Percentiles rank a stretch among this genome's conserved stretches.
phyloP scores from a whole-genome alignment of 2,329 filamentous ascomycete species.

The Fonsecaea pedrosoi region DNA sequence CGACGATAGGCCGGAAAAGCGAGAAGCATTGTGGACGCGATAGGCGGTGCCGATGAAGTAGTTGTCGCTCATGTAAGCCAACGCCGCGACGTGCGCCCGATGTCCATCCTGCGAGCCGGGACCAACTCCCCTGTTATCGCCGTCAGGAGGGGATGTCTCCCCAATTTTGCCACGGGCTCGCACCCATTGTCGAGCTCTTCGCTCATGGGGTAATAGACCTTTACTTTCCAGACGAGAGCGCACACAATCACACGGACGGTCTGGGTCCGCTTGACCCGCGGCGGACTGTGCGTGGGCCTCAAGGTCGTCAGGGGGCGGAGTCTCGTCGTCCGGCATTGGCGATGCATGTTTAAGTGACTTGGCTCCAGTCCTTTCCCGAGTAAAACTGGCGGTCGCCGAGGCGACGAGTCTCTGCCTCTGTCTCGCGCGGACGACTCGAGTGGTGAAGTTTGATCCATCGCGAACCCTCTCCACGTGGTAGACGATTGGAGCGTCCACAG shows the following conservation, averaged over 20 bases:
- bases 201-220: not conserved
- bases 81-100: conserved; percentile 65
- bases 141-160: not conserved
- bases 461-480: conserved; percentile 94
- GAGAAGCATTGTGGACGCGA: conserved; percentile 72
- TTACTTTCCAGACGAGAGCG: not conserved
- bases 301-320: conserved; percentile 51
- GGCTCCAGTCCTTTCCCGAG: conserved; percentile 46
- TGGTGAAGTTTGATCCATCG: conserved; percentile 85
- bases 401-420: conserved; percentile 89
- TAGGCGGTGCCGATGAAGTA: conserved; percentile 90
- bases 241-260: not conserved
- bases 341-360: conserved; percentile 41
- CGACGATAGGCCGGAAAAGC: not conserved
- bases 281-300: not conserved
- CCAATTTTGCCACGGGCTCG: not conserved
- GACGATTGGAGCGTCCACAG: conserved; percentile 79
- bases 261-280: not conserved
- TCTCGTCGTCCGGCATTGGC: conserved; percentile 67
- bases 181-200: not conserved
- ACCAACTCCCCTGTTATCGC: no score
- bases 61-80: conserved; percentile 90
- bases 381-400: conserved; percentile 90
- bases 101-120: not conserved
- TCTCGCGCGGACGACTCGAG: conserved; percentile 89